Conservation (phyloP, 495 filamentous ascomycete genomes). For the Penicillium herquei region DNA sequence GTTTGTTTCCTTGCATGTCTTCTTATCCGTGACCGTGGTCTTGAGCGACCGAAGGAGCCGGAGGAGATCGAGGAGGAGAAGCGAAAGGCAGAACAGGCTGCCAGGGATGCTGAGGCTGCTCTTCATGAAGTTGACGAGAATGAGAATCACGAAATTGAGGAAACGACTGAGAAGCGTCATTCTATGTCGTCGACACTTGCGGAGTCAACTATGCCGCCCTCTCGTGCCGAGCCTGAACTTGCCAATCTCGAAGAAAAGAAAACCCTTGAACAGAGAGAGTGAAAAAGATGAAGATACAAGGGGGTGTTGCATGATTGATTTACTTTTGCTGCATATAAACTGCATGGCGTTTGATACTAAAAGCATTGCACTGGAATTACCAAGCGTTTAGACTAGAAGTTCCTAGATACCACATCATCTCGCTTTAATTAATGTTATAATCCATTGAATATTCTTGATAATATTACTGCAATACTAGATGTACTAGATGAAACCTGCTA, state of each 20-base stretch:
- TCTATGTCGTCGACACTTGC: constrained; percentile 20
- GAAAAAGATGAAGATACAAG: not conserved
- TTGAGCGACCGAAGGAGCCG: constrained; percentile 50
- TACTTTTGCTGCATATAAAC: not conserved
- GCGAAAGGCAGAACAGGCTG: constrained; percentile 19
- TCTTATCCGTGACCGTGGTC: constrained; percentile 53
- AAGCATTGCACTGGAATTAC: not conserved
- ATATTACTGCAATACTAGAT: too few species aligned
- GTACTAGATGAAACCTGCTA: too few species aligned
- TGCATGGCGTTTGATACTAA: constrained; percentile 18
- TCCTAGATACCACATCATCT: not conserved
- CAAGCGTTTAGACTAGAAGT: too few species aligned
- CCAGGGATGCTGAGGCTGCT: constrained; percentile 20
- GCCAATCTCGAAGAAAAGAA: constrained; percentile 4
- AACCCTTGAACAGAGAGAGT: not conserved
- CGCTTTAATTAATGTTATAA: too few species aligned
- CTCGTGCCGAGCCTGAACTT: constrained; percentile 9
- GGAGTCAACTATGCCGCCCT: constrained; percentile 20
- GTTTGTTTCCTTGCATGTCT: constrained; percentile 50
- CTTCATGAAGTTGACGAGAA: constrained; percentile 5
- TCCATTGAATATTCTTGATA: too few species aligned
- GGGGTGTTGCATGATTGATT: not conserved
- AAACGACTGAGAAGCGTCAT: constrained; percentile 11
- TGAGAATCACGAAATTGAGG: not conserved
- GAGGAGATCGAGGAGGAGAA: constrained; percentile 35